These are phyloP conservation scores for Aureobasidium uvarum DNA, from an alignment of 2,329 filamentous ascomycete species.

Conservation along the genomic window DNA sequence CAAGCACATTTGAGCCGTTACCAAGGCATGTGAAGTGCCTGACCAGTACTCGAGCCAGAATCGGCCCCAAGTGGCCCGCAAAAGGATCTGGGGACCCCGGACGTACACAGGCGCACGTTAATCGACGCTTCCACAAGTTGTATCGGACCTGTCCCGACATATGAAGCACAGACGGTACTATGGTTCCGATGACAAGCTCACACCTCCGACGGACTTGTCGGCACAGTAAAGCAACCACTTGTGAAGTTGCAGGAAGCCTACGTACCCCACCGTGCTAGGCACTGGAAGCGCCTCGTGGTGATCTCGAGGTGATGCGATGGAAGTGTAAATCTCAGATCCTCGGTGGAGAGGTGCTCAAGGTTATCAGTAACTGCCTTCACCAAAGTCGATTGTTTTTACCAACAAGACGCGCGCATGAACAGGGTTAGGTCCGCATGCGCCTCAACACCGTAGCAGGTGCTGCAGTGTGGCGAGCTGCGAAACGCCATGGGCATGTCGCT, in stretches of 20 bases:
- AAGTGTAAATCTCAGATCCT: too few species aligned
- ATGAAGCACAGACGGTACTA: background rate
- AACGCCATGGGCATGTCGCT: too few species aligned
- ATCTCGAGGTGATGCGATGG: background rate
- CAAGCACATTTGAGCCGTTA: background rate
- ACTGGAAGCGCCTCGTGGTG: too few species aligned
- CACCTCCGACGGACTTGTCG: background rate
- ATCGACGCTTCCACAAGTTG: background rate
- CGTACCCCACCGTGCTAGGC: too few species aligned
- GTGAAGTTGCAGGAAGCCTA: background rate
- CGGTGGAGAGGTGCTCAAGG: too few species aligned
- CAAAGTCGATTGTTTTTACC: too few species aligned
- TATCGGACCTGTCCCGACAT: background rate
- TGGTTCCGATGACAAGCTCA: background rate
- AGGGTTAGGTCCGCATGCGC: too few species aligned
- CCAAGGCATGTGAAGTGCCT: background rate
- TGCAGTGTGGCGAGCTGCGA: too few species aligned
- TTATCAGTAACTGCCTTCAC: too few species aligned
- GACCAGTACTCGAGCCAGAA: background rate
- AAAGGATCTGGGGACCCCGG: background rate
- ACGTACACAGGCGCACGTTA: background rate
- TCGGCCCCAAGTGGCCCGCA: background rate
- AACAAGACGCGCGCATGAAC: too few species aligned
- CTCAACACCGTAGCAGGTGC: too few species aligned
- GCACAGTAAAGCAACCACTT: background rate